Base-by-base conservation (phyloP, 768 basidiomycete species). In the Lactarius trivialis region DNA sequence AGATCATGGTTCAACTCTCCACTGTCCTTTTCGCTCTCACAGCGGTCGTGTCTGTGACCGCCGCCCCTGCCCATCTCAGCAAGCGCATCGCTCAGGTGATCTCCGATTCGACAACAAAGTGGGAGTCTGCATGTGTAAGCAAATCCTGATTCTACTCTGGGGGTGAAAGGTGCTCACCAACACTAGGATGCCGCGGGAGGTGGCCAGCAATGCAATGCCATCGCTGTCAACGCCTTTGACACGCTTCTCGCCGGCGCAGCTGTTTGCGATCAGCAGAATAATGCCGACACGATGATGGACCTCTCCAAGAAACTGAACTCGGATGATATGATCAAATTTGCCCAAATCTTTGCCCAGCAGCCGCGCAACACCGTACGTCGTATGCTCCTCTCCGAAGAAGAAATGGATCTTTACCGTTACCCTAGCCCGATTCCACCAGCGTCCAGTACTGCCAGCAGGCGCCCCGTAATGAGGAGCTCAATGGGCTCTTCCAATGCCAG, bases 401-500 rank as follows among this genome's bases (percentile, higher is more conserved):
- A 8, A 9, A 2, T 2, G 32, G 55, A 21, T 39, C 36, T 37
- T 21, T 21, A 52, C 28, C 59, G 55, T 19, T 49, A 19, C 19
- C 49, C 43, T n/a, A 81, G 77, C 81, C 81, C 17, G 72, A 72
- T 52, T 77, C 78, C 6, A 67, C 72, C 58, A 76, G 76, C 37
- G 75, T 82, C 2, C 79, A 71, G 1, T 84, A 83, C 72, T 85
- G 83, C 71, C 78, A 84, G 64, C 67, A 73, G n/a, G 77, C 82
- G 0, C 82, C 82, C 17, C 70, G 70, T 60, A 84, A 85, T 64
- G 28, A 73, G 0, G 81, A 84, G 69, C 76, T 85, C 14, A 74
- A 78, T 54, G 82, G 82, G 8, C 73, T 81, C 33, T 84, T 80
- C 74, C 83, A 84, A 67, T 84, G 82, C 69, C 84, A 85, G 70